Percentiles rank a stretch among this genome's conserved stretches.
These are phyloP conservation scores for Beauveria brongniartii DNA, from an alignment of 2,329 filamentous ascomycete genomes.

Conservation along the genomic window DNA sequence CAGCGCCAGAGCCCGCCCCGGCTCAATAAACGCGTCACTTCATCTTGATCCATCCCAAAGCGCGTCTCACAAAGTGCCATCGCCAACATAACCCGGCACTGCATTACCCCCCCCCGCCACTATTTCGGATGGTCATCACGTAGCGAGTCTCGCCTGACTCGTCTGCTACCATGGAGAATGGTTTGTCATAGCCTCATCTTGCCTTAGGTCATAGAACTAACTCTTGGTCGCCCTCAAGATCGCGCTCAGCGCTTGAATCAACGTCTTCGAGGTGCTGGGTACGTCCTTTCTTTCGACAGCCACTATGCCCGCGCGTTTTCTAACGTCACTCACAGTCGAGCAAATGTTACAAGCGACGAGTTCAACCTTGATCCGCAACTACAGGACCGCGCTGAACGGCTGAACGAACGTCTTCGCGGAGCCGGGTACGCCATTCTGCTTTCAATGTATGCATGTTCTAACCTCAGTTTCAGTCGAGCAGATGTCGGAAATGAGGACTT, in stretches of 20 bases:
- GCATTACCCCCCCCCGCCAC: too few relatives aligned
- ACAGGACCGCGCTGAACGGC: conserved; percentile 26
- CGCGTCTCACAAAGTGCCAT: neutral
- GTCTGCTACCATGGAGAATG: neutral
- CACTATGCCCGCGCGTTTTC: neutral
- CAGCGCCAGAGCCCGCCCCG: neutral
- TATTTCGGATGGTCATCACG: neutral
- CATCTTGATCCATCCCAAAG: neutral
- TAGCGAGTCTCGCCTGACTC: neutral
- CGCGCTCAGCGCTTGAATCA: conserved; percentile 44
- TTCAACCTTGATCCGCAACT: conserved; percentile 39
- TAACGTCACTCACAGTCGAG: conserved; percentile 31
- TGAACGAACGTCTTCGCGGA: conserved; percentile 57
- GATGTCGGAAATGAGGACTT: too few relatives aligned
- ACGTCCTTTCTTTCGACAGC: conserved; percentile 20
- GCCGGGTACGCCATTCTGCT: conserved; percentile 42
- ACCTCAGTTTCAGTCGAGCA: too few relatives aligned
- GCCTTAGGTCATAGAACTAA: neutral
- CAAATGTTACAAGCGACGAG: conserved; percentile 48
- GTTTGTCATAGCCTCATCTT: neutral
- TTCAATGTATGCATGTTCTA: too few relatives aligned
- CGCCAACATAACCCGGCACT: neutral
- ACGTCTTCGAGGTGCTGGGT: conserved; percentile 58
- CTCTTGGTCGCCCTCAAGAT: neutral
- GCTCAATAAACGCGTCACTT: neutral